Base-by-base conservation (phyloP, 495 filamentous ascomycete species). In the Penicillium salamii region DNA sequence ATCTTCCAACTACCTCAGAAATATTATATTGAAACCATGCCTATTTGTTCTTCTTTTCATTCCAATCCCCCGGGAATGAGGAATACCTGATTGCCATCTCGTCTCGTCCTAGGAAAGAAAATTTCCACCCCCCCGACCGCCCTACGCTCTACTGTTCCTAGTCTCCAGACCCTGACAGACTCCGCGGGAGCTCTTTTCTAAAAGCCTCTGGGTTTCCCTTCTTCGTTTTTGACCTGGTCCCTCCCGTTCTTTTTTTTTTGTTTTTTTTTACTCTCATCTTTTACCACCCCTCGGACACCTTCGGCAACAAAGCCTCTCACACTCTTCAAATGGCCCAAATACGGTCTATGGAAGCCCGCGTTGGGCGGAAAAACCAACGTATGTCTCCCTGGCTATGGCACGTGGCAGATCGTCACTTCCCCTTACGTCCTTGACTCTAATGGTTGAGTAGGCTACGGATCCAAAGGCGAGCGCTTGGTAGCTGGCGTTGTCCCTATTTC, bases 391-490 rank as follows among this genome's bases (percentile, higher is more conserved):
- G 46, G 34, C 65, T 43, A 20, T 40, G 37, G 55, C 59, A 62
- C 52, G 59, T 58, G 54, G 55, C 36, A 43, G 36, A 37, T 46
- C 40, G 39, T 6, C 45, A 11, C 42, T 42, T 2, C 29, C 29
- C 36, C 31, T 26, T 51, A 28, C 26, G 7, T 39, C 21, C 33
- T 28, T 62, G 52, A 45, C 43, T 35, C 52, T 58, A 43, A 44
- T 38, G 34, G 34, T 18, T 18, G 38, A 32, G 44, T 56, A 96
- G 95, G 93, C 55, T 98, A 97, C 69, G 90, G 89, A 63, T 63
- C 87, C 36, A 85, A 89, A 64, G 95, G 95, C 71, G 91, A 97
- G 74, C 85, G 93, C 47, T 85, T 98, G 40, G 95, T 98, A 50
- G 91, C 93, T 35, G 93, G 93, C 50, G 85, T 97, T 31, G 95